Conservation (phyloP, 2,329 filamentous ascomycete genomes). For the Amauroascus verrucosus region DNA sequence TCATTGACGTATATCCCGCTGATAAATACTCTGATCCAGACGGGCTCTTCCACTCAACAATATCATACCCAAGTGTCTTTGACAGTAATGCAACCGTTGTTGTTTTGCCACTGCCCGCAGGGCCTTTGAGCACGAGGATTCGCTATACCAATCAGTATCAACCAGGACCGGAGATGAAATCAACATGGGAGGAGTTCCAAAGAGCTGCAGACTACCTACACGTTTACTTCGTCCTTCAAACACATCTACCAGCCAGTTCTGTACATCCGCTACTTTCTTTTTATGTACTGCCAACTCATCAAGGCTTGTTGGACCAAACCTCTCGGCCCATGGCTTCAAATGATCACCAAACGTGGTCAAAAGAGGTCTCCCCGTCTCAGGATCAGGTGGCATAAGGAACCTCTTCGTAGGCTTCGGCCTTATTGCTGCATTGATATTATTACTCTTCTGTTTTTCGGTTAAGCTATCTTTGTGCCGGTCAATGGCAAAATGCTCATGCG, state of each 20-base stretch:
- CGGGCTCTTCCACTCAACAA: constrained; percentile 89
- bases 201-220: constrained; percentile 22
- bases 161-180: neutral
- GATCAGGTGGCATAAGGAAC: constrained; percentile 20
- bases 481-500: neutral
- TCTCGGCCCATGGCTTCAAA: constrained; percentile 66
- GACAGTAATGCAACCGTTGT: constrained; percentile 72
- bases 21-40: constrained; percentile 49
- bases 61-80: constrained; percentile 61
- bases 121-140: constrained; percentile 74
- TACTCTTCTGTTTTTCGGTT: neutral
- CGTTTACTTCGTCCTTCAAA: constrained; percentile 46
- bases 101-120: constrained; percentile 87
- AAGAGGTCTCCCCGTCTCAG: neutral
- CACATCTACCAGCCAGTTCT: constrained; percentile 68
- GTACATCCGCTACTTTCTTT: constrained; percentile 81
- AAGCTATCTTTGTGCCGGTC: neutral
- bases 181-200: neutral
- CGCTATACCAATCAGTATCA: constrained; percentile 43
- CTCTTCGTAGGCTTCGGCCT: constrained; percentile 19
- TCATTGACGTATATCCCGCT: constrained; percentile 57
- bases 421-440: constrained; percentile 11
- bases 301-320: constrained; percentile 62
- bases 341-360: constrained; percentile 27
- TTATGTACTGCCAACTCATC: constrained; percentile 90